Base-by-base conservation (phyloP, 192 early-diverging fungal genomes). In the Mortierella antarctica region DNA sequence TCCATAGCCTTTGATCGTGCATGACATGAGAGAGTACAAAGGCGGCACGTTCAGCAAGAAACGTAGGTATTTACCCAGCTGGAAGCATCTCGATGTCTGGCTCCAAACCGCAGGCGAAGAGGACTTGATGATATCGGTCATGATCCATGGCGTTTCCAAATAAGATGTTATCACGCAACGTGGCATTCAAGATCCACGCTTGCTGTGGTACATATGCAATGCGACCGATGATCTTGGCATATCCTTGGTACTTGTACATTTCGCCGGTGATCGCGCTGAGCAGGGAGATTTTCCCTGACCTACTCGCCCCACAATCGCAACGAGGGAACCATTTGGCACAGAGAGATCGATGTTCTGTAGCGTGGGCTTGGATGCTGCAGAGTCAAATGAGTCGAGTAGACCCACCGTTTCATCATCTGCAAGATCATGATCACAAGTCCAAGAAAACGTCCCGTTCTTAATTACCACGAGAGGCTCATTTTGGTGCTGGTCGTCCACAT, bases 261-360 rank as follows among this genome's bases (percentile, higher is more conserved):
- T 96, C 95, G n/a, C 95, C 95, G n/a, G 95, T 79, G 31, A 95
- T 70, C 0, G 92, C 92, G 41, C 86, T 84, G 2, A 94, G 63
- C 23, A 95, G 67, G 5, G 91, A 90, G 91, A 91, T 72, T 96
- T 96, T 21, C 95, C 95, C 42, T 85, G 83, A 6, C 95, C 95
- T 2, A 95, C 93, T 6, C 83, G 70, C 5, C 93, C 93, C 6
- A 93, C 86, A 63, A 94, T 71, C 0, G 91, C 86, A 14, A 89
- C 82, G 10, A 91, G 73, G 9, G 84, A 72, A 17, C 81, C 82
- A 59, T 60, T 65, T 6, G 65, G 56, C 20, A 89, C 75, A 6
- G 59, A 50, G 47, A 88, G 65, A 51, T 66, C 66, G 54, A 91
- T 81, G 60, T 76, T 52, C 10, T 49, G 45, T 40, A 90, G 68